Evolutionary conservation across 371 early-diverging fungal species (phyloP).

Genomic region (Basidiobolus meristosporus): DNA sequence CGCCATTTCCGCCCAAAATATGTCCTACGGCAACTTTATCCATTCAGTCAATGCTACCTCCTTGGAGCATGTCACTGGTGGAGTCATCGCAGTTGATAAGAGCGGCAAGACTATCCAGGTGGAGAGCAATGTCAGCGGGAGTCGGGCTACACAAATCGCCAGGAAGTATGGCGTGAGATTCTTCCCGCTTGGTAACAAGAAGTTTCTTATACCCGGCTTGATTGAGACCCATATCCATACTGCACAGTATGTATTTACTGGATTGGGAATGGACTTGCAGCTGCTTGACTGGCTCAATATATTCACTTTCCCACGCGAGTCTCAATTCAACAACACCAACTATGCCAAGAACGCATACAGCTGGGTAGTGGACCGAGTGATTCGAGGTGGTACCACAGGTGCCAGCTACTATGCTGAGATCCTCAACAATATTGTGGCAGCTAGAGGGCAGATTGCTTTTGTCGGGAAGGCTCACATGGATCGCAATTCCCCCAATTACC

Average conservation of each 20-base stretch:
- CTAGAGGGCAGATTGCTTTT: conserved; percentile 70
- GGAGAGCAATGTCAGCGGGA: no score
- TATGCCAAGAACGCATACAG: no score
- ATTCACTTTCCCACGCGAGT: conserved; percentile 73
- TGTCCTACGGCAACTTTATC: no score
- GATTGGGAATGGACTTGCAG: conserved; percentile 76
- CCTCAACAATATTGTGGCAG: conserved; percentile 42
- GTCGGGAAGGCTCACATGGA: conserved; percentile 94
- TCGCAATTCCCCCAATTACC: conserved; percentile 63
- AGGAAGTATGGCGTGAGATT: no score
- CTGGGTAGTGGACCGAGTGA: no score
- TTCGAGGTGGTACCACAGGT: conserved; percentile 85
- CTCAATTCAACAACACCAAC: conserved; percentile 41
- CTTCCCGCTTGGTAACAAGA: no score
- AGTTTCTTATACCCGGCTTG: conserved; percentile 73
- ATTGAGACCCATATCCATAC: conserved; percentile 91
- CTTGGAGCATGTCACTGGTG: no score
- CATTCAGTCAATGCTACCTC: no score
- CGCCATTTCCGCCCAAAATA: no score
- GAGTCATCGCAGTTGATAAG: no score
- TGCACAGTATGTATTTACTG: conserved; percentile 80
- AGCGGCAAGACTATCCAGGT: no score
- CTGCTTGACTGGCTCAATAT: conserved; percentile 71
- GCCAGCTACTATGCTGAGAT: conserved; percentile 84
- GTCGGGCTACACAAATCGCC: no score